Evolutionary conservation across 148 eudicot genomes (phyloP), one percentile per base, ranked within the genome.

Genomic region (Talinum fruticosum): DNA sequence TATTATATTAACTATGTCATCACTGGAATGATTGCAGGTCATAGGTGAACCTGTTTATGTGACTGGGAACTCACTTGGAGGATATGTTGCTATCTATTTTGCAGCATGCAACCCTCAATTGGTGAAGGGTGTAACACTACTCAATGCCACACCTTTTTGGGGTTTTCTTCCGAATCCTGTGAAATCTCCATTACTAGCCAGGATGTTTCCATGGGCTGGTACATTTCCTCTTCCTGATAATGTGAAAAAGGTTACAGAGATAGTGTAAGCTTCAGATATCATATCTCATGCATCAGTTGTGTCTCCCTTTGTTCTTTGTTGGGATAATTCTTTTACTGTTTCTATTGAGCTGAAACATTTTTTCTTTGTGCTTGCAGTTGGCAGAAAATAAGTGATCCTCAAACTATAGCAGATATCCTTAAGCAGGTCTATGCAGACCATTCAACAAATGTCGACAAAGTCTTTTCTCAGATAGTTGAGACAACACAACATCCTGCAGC

Each of bases 71-170:
- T 96, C 99, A 69, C 97, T 96, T 69, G 99, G 99, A 73, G 99
- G 99, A 79, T 96, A 78, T 86, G 91, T 93, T 38, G 97, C 99
- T 18, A 88, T 93, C 73, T 90, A 91, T 86, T 83, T 96, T 84
- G 97, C 97, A 69, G 96, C 99, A 65, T 72, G 76, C 76, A 78
- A 87, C 66, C 94, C 97, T 26, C 78, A 93, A 53, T 76, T 91
- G 80, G 99, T 96, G 81, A 96, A 91, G 82, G 97, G 97, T 49
- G 85, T 96, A 66, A 93, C 97, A 19, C 89, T 96, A 71, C 92
- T 96, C 32, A 96, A 96, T 78, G 97, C 99, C 71, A 93, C 99
- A 57, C 99, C 97, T 53, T 92, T 96, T 82, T 96, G 99, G 99
- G 99, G 97, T 19, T 87, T 96, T 85, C 90, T 96, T 72, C 99